Base-by-base conservation (phyloP, 1,284 basidiomycete genomes). In the Rhizoctonia solani region DNA sequence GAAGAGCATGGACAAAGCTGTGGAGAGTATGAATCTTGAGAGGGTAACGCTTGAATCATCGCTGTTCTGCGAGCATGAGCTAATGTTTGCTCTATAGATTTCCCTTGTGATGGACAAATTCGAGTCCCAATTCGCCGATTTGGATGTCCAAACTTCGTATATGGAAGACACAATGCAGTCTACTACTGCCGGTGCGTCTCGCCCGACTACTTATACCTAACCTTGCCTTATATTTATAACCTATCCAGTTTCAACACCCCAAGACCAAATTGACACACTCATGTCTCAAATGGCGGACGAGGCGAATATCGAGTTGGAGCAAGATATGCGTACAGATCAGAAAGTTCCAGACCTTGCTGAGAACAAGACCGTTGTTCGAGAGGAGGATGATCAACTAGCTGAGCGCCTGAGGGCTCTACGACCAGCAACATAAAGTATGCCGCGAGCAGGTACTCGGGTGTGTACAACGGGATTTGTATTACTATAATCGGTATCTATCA, bases 31-130 rank as follows among this genome's bases (percentile, higher is more conserved):
- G 97, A 98, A 99, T 79, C 85, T 99, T 56, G 97, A 99, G 75
- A 83, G 89, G 76, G 95, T 95, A 74, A 74, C 37, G 87, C 81
- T 9, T 49, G 9, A 32, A 8, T 16, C 9, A 39, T 16, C 8
- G 32, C 27, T 66, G 14, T 4, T 49, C n/a, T 30, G 39, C 23
- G 19, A 16, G 19, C 9, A 29, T 13, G 4, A 41, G 6, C 70
- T 67, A 41, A 49, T 65, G 21, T 63, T 66, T 37, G 56, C 53
- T 19, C 19, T 39, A 37, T 72, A 98, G 95, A 99, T 99, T 77
- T 96, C 97, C 11, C 79, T 93, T 70, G 94, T 99, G 16, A 99
- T 99, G 97, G 97, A 99, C 80, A 98, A 96, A 80, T 99, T 99
- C 77, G 97, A 99, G 78, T 76, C 87, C 2, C 96, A 99, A 74